Conservation (phyloP, 192 early-diverging fungal species). For the Entophlyctis luteolus region DNA sequence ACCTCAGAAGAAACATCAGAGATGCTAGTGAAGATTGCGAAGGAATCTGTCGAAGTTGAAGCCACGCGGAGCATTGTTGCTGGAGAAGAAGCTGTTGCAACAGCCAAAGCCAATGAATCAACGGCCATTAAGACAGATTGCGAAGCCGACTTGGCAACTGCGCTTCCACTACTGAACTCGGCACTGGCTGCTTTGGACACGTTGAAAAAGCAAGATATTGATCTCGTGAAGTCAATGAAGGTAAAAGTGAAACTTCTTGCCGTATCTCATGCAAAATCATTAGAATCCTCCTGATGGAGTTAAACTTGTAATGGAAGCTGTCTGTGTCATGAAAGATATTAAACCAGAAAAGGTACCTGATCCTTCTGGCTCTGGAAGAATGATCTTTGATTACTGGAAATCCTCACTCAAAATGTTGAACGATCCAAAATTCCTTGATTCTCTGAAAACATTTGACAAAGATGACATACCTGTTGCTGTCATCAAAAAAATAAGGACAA, state of each 20-base stretch:
- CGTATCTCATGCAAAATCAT: background rate
- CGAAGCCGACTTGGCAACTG: slow-evolving; percentile 57
- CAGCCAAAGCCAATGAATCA: slow-evolving; percentile 52
- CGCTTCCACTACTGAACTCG: slow-evolving; percentile 54
- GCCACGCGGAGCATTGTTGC: slow-evolving; percentile 52
- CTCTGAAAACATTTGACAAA: slow-evolving; percentile 56
- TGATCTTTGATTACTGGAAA: slow-evolving; percentile 67
- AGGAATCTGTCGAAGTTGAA: slow-evolving; percentile 59
- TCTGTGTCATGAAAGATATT: slow-evolving; percentile 65
- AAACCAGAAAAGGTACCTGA: slow-evolving; percentile 62
- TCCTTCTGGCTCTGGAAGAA: slow-evolving; percentile 58
- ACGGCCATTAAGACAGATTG: slow-evolving; percentile 57
- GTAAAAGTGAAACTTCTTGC: background rate
- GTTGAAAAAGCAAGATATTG: slow-evolving; percentile 59
- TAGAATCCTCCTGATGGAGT: slow-evolving; percentile 60
- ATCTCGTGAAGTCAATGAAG: slow-evolving; percentile 62
- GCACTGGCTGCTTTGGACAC: slow-evolving; percentile 58
- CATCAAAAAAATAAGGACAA: slow-evolving; percentile 56
- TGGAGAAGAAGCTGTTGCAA: slow-evolving; percentile 55
- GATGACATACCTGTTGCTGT: slow-evolving; percentile 58
- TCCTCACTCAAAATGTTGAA: slow-evolving; percentile 56
- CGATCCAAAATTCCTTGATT: slow-evolving; percentile 52
- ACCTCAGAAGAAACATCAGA: slow-evolving; percentile 61
- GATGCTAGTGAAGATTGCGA: slow-evolving; percentile 59
- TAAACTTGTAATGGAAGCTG: slow-evolving; percentile 61